phyloP scores from a whole-genome alignment of 2,329 filamentous ascomycete species.

The Colletotrichum nymphaeae region DNA sequence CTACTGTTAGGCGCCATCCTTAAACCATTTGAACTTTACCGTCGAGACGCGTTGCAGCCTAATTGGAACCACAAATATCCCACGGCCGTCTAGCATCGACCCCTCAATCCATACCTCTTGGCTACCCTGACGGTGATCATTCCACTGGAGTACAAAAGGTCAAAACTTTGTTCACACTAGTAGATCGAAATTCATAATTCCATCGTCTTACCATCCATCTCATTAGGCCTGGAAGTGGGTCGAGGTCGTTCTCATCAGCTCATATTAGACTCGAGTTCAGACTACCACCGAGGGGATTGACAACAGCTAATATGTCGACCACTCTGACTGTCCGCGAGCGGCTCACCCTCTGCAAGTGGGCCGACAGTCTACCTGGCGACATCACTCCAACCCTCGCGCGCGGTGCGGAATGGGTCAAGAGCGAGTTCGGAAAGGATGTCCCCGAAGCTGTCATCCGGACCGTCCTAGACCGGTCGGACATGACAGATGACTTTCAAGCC shows the following conservation, averaged over 20 bases:
- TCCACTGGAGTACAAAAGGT: background rate
- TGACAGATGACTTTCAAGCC: background rate
- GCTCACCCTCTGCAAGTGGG: constrained; percentile 15
- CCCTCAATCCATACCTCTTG: background rate
- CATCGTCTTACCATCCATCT: background rate
- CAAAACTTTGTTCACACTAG: no score
- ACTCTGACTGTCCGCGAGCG: constrained; percentile 6
- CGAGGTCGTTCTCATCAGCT: background rate
- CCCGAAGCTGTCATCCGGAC: background rate
- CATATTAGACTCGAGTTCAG: background rate
- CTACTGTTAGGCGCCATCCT: background rate
- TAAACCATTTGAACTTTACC: background rate
- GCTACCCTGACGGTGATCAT: no score
- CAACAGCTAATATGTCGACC: background rate
- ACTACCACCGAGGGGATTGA: no score
- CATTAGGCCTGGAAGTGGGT: background rate
- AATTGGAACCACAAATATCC: background rate
- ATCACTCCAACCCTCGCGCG: constrained; percentile 10
- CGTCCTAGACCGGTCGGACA: background rate
- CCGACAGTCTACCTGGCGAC: background rate
- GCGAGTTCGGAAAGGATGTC: constrained; percentile 8
- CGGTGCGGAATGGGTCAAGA: constrained; percentile 12
- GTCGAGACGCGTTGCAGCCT: constrained; percentile 6
- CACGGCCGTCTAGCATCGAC: background rate
- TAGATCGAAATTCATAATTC: background rate